Evolutionary conservation across 2,329 filamentous ascomycete genomes (phyloP).

Genomic region (Apiospora pterosperma): DNA sequence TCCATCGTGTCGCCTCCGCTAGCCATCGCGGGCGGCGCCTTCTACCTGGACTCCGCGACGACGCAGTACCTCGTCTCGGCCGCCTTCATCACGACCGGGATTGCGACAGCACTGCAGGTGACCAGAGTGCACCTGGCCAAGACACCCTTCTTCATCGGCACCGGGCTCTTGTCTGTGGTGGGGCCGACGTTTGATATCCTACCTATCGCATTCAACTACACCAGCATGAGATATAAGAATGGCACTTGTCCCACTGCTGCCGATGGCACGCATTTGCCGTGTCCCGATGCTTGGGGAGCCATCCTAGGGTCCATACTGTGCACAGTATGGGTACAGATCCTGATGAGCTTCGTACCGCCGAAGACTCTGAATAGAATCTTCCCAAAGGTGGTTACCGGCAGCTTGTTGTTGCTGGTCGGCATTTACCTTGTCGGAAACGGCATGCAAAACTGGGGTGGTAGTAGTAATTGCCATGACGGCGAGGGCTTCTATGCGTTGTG

Average conservation of each 20-base stretch:
- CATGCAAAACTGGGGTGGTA: slow-evolving; percentile 68
- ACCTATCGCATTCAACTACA: slow-evolving; percentile 59
- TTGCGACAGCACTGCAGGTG: slow-evolving; percentile 64
- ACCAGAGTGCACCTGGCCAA: slow-evolving; percentile 60
- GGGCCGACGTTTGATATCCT: slow-evolving; percentile 67
- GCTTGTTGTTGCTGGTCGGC: slow-evolving; percentile 65
- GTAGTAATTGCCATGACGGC: slow-evolving; percentile 48
- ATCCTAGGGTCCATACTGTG: slow-evolving; percentile 53
- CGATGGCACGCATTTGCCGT: slow-evolving; percentile 56
- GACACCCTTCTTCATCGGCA: slow-evolving; percentile 62
- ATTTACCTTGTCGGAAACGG: slow-evolving; percentile 60
- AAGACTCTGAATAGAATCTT: slow-evolving; percentile 59
- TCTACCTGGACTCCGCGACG: slow-evolving; percentile 50
- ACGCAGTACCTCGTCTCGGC: slow-evolving; percentile 67
- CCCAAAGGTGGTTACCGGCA: slow-evolving; percentile 66
- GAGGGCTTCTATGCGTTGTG: slow-evolving; percentile 52
- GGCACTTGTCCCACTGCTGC: slow-evolving; percentile 58
- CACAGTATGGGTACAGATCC: slow-evolving; percentile 55
- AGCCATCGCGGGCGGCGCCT: slow-evolving; percentile 55
- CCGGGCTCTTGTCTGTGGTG: slow-evolving; percentile 64
- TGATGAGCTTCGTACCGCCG: slow-evolving; percentile 62
- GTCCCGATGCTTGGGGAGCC: slow-evolving; percentile 64
- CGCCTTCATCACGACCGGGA: slow-evolving; percentile 63
- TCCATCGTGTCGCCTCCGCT: slow-evolving; percentile 58
- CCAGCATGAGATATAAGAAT: slow-evolving; percentile 60